These are phyloP conservation scores for Vachellia collinsii DNA, from an alignment of 306 rosid species.

Conservation along the genomic window DNA sequence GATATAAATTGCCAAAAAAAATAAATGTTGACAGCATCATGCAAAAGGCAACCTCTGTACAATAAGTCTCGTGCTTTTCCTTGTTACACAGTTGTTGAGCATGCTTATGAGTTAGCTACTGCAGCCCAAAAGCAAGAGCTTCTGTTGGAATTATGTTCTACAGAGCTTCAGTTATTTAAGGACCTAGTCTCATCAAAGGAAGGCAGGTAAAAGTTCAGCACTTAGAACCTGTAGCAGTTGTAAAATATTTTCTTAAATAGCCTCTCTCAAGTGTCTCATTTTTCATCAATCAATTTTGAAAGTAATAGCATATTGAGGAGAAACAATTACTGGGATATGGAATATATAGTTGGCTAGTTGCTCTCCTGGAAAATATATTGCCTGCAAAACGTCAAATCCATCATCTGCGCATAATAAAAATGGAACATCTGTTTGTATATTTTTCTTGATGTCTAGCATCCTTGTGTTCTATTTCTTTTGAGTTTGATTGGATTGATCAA, in stretches of 20 bases:
- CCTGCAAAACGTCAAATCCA: background rate
- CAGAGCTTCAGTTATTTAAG: slow-evolving; percentile 86
- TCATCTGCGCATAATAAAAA: background rate
- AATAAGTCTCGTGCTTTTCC: slow-evolving; percentile 28
- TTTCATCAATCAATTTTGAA: background rate
- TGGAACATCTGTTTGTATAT: background rate
- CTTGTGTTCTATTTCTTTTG: background rate
- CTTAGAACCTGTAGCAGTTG: background rate
- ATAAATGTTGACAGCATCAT: slow-evolving; percentile 21
- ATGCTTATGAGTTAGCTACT: slow-evolving; percentile 77
- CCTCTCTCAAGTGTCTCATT: slow-evolving; percentile 11
- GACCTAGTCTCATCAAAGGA: slow-evolving; percentile 72
- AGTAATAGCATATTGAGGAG: background rate
- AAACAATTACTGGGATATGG: slow-evolving; percentile 6
- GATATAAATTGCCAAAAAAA: slow-evolving; percentile 13
- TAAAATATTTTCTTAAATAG: slow-evolving; percentile 7
- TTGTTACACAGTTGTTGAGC: slow-evolving; percentile 74
- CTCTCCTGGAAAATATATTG: background rate
- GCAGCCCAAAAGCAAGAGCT: slow-evolving; percentile 85
- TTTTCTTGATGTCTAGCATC: background rate
- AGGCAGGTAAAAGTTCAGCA: slow-evolving; percentile 65
- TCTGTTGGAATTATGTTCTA: slow-evolving; percentile 74
- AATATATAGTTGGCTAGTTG: background rate
- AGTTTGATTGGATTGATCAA: slow-evolving; percentile 20
- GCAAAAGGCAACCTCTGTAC: slow-evolving; percentile 20